Conservation (phyloP, 2,329 filamentous ascomycete genomes). For the Fusarium buxicola region DNA sequence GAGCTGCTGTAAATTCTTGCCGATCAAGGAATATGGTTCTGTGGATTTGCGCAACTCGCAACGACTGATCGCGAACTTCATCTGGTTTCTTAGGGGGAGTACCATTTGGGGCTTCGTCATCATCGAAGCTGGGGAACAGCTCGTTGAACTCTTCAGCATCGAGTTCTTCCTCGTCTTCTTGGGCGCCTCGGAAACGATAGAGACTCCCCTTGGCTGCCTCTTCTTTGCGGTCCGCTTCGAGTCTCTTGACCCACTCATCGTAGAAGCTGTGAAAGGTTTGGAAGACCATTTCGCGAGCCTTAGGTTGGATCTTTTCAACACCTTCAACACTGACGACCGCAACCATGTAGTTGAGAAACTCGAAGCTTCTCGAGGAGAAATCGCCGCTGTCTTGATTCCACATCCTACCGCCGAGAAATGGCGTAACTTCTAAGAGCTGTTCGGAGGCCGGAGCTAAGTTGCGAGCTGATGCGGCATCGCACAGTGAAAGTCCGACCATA, state of each 20-base stretch:
- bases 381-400: slow-evolving; percentile 43
- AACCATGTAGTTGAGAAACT: slow-evolving; percentile 55
- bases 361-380: slow-evolving; percentile 52
- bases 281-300: slow-evolving; percentile 67
- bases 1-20: slow-evolving; percentile 54
- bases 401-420: slow-evolving; percentile 66
- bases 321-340: slow-evolving; percentile 61
- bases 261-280: slow-evolving; percentile 79
- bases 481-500: slow-evolving; percentile 78
- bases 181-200: slow-evolving; percentile 84
- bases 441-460: slow-evolving; percentile 51
- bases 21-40: slow-evolving; percentile 61
- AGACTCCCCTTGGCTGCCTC: slow-evolving; percentile 79
- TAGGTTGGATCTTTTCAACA: slow-evolving; percentile 52
- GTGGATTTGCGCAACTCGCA: slow-evolving; percentile 72
- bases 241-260: slow-evolving; percentile 80
- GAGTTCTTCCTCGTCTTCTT: slow-evolving; percentile 79
- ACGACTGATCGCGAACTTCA: slow-evolving; percentile 65
- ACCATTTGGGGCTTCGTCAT: slow-evolving; percentile 57
- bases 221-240: slow-evolving; percentile 80
- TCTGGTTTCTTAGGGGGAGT: slow-evolving; percentile 49
- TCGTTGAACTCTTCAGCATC: slow-evolving; percentile 80
- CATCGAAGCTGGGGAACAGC: slow-evolving; percentile 83
- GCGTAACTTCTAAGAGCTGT: slow-evolving; percentile 60
- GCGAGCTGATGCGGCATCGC: slow-evolving; percentile 57